Percentiles rank a stretch among this genome's conserved stretches.
Evolutionary conservation across 257 asterid genomes (phyloP).

Genomic region (Jacaranda mimosifolia): DNA sequence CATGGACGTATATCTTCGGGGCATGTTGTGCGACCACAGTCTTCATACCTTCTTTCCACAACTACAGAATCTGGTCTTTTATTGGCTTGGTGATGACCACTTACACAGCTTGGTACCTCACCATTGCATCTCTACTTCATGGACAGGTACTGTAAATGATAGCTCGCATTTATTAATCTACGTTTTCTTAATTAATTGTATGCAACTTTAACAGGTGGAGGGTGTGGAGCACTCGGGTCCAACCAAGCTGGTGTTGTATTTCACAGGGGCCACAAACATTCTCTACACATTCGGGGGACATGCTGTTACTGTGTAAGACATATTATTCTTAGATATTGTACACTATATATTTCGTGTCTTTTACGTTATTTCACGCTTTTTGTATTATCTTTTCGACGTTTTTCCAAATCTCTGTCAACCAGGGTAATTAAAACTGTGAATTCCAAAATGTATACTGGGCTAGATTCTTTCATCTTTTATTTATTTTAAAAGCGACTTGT

Average conservation of each 20-base stretch:
- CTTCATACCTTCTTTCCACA: constrained; percentile 90
- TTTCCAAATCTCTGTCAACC: constrained; percentile 20
- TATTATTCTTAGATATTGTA: not conserved
- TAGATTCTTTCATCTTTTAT: constrained; percentile 27
- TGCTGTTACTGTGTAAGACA: constrained; percentile 96
- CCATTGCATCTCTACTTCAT: constrained; percentile 84
- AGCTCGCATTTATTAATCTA: not conserved
- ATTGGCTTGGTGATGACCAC: constrained; percentile 92
- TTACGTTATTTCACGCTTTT: constrained; percentile 17
- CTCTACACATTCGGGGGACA: constrained; percentile 98
- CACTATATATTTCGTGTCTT: constrained; percentile 16
- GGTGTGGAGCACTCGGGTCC: constrained; percentile 89
- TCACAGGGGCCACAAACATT: constrained; percentile 94
- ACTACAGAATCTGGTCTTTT: constrained; percentile 95
- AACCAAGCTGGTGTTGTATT: constrained; percentile 75
- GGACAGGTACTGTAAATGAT: constrained; percentile 65
- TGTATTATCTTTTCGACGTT: not conserved
- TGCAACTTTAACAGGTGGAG: constrained; percentile 52
- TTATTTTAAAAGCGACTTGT: constrained; percentile 33
- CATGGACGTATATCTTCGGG: constrained; percentile 93
- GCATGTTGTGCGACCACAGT: constrained; percentile 97
- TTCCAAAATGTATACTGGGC: not conserved
- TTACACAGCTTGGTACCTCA: constrained; percentile 95
- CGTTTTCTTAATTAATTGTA: not conserved
- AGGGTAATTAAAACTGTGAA: constrained; percentile 32